Evolutionary conservation across 2,329 filamentous ascomycete species (phyloP).

Genomic region (Sarocladium strictum): DNA sequence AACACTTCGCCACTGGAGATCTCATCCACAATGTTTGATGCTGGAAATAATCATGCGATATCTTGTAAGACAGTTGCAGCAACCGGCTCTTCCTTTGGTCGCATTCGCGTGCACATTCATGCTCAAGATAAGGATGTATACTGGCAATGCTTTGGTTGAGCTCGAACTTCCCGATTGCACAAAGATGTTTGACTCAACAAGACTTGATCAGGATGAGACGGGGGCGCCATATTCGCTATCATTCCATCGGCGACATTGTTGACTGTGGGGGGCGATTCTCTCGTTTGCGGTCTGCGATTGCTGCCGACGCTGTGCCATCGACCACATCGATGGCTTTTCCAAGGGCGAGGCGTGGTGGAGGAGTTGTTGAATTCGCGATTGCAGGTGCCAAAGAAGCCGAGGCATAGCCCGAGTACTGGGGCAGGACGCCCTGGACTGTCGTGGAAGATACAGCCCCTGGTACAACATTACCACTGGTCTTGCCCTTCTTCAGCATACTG

Average conservation of each 20-base stretch:
- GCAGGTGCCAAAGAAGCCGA: slow-evolving; percentile 43
- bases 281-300: slow-evolving; percentile 21
- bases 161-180: not conserved
- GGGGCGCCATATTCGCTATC: too few relatives aligned
- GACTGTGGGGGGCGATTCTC: slow-evolving; percentile 38
- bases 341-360: slow-evolving; percentile 23
- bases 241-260: too few relatives aligned
- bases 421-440: slow-evolving; percentile 48
- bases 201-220: not conserved
- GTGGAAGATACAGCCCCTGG: slow-evolving; percentile 46
- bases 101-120: not conserved
- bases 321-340: slow-evolving; percentile 20
- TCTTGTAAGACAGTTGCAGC: not conserved
- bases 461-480: slow-evolving; percentile 38
- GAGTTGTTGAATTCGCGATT: slow-evolving; percentile 30
- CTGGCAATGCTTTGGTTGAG: not conserved
- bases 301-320: slow-evolving; percentile 13
- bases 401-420: slow-evolving; percentile 46
- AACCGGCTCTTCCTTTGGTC: not conserved
- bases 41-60: not conserved
- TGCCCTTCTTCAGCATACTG: slow-evolving; percentile 45
- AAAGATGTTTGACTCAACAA: too few relatives aligned
- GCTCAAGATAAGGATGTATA: slow-evolving; percentile 1
- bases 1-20: too few relatives aligned
- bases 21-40: not conserved